phyloP scores from a whole-genome alignment of 139 green algal genomes.

The Chlorella sp. region DNA sequence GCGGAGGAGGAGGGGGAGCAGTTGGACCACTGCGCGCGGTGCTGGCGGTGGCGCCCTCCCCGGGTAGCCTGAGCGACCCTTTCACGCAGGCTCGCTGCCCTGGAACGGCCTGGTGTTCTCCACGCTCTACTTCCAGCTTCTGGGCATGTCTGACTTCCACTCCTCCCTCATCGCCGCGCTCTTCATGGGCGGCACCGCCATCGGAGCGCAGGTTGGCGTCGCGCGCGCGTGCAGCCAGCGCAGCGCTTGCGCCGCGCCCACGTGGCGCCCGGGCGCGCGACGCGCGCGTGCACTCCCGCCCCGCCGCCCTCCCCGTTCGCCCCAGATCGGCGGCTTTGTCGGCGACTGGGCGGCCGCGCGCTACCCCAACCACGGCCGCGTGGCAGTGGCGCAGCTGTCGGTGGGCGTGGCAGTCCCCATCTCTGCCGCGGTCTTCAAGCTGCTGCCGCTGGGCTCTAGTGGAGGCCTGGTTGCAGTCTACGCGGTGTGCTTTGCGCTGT shows the following conservation, averaged over 20 bases:
- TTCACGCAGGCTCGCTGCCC: constrained; percentile 34
- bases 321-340: constrained; percentile 29
- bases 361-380: constrained; percentile 53
- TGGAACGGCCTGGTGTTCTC: constrained; percentile 52
- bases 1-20: not conserved
- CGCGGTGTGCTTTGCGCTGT: constrained; percentile 19
- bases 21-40: no score
- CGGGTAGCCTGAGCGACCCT: not conserved
- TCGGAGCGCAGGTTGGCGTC: constrained; percentile 33
- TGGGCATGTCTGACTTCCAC: constrained; percentile 47
- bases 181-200: constrained; percentile 28
- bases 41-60: no score
- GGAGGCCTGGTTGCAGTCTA: constrained; percentile 30
- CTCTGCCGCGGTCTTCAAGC: constrained; percentile 27
- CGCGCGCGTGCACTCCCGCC: no score
- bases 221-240: no score
- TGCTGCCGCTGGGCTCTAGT: constrained; percentile 14
- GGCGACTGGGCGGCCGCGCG: constrained; percentile 45
- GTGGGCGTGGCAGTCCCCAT: constrained; percentile 47
- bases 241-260: no score
- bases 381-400: constrained; percentile 54
- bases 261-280: no score
- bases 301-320: not conserved
- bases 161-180: constrained; percentile 33
- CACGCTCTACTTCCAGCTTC: constrained; percentile 59